Evolutionary conservation across 441 rosid genomes (phyloP), one percentile per base, ranked within the genome.

Genomic region (Rhodomyrtus psidioides): DNA sequence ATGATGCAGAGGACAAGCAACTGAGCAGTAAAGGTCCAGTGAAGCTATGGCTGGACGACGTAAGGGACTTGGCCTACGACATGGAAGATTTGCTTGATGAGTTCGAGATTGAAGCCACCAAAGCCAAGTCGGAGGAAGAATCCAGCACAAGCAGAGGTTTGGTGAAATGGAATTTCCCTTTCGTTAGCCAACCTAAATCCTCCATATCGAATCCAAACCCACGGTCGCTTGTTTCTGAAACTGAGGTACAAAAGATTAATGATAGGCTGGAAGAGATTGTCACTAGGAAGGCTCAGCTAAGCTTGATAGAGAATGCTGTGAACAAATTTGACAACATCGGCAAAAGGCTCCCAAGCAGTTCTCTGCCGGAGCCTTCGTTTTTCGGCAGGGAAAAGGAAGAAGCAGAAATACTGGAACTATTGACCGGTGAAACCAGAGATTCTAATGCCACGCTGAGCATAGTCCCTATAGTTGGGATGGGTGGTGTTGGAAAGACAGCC

Each of bases 211-310:
- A 42, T 42, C 46, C 7, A 42, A 42, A 42, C 46, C 59, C 1
- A 0, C 62, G 0, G 4, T 57, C 2, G 2, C 16, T 5, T 3
- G 0, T 12, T 7, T 26, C 1, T n/a, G 1, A 57, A 26, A 26
- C 8, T 0, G 2, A 10, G 62, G 8, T 57, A 0, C 34, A 15
- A 0, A 2, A 60, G 10, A 60, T 60, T 19, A 42, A 42, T 42
- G 46, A 7, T 7, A 42, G 46, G 8, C 7, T 42, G 46, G 46
- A 42, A 42, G 46, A 42, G 46, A 6, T 42, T 7, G 8, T 42
- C 46, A 7, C 46, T 1, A 42, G 46, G 46, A 42, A 42, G 46
- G 46, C 7, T 42, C 46, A 42, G 46, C 46, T 42, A 42, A 42
- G 7, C 46, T 42, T 42, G 46, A 42, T 7, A 42, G 46, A 42